Conservation (phyloP, 495 filamentous ascomycete genomes). For the Aspergillus leporis region DNA sequence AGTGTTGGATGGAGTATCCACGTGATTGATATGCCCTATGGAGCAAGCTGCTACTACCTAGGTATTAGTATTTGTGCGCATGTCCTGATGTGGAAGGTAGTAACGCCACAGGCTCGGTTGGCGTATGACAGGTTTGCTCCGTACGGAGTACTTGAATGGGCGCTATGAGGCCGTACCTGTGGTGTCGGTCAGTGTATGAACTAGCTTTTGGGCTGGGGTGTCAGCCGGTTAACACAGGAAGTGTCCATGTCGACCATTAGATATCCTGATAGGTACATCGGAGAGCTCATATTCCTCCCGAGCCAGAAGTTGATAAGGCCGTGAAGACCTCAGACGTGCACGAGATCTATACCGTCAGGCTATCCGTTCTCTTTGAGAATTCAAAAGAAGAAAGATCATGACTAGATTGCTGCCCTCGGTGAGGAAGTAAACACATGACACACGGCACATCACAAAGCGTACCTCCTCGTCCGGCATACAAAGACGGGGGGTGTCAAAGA, state of each 20-base stretch:
- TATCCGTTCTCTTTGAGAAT: not conserved
- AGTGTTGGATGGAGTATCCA: not conserved
- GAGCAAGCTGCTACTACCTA: not conserved
- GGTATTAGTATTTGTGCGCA: not conserved
- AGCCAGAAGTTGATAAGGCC: not conserved
- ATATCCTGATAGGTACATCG: not conserved
- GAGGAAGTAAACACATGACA: not conserved
- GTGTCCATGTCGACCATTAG: not conserved
- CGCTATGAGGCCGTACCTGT: not conserved
- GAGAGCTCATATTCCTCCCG: not conserved
- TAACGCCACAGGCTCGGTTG: not conserved
- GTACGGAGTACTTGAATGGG: not conserved
- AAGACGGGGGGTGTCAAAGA: not conserved
- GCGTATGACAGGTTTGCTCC: not conserved
- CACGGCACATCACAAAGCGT: not conserved
- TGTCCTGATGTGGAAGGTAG: not conserved
- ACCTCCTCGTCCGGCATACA: not conserved
- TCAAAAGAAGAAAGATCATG: not conserved
- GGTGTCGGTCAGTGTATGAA: not conserved
- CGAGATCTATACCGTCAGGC: not conserved
- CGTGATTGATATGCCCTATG: slow-evolving; percentile 1
- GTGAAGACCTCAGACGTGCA: not conserved
- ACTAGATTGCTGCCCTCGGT: not conserved
- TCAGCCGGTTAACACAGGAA: not conserved
- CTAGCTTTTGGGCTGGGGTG: not conserved